A percentile compares a stretch with the other conserved stretches of the same genome.
phyloP scores from a whole-genome alignment of 1,139 yeast genomes.

The Saccharomyces hybrid region DNA sequence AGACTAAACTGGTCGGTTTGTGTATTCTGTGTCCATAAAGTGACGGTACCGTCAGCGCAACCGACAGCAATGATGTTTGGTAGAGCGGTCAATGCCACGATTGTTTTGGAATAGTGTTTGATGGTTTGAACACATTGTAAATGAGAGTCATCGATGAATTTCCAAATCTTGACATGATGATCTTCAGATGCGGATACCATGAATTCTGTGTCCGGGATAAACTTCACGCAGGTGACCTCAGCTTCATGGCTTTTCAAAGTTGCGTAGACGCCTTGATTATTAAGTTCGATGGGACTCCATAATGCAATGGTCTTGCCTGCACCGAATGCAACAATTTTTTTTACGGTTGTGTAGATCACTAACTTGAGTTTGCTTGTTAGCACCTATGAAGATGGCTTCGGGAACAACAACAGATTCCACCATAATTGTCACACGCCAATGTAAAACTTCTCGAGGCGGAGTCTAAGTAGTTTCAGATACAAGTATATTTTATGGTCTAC shows the following conservation, averaged over 20 bases:
- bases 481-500: background rate
- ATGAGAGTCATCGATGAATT: constrained; percentile 17
- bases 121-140: constrained; percentile 34
- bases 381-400: constrained; percentile 69
- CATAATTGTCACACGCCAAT: constrained; percentile 5
- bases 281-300: constrained; percentile 51
- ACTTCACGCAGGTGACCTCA: constrained; percentile 54
- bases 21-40: constrained; percentile 40
- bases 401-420: constrained; percentile 7
- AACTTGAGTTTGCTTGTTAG: constrained; percentile 64
- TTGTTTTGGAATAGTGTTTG: constrained; percentile 40
- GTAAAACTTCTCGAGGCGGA: background rate
- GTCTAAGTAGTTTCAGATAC: background rate
- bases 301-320: constrained; percentile 67
- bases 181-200: constrained; percentile 66
- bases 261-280: constrained; percentile 41
- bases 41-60: constrained; percentile 54
- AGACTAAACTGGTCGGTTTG: constrained; percentile 25
- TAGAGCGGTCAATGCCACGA: constrained; percentile 40
- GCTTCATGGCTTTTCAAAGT: constrained; percentile 55
- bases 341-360: constrained; percentile 45
- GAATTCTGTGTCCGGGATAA: constrained; percentile 41
- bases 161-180: constrained; percentile 55
- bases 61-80: constrained; percentile 48
- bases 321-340: constrained; percentile 60